Evolutionary conservation across 2,329 filamentous ascomycete genomes (phyloP).

Genomic region (Anthostomella pinea): DNA sequence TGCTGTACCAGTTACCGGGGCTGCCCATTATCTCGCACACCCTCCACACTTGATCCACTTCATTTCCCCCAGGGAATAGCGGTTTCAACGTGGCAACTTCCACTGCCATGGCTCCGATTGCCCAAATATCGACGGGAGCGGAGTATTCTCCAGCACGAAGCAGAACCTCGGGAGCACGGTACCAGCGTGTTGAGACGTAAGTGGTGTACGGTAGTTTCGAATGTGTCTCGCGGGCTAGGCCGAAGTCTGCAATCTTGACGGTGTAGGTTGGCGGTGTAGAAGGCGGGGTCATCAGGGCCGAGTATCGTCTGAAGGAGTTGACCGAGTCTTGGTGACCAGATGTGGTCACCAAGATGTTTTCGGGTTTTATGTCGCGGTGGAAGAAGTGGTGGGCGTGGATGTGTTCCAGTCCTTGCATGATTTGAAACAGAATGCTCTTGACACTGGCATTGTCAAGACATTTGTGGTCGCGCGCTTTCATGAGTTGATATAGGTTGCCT

Average conservation of each 20-base stretch:
- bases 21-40: conserved; percentile 99
- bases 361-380: conserved; percentile 97
- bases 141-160: conserved; percentile 95
- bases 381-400: conserved; percentile 98
- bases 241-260: conserved; percentile 98
- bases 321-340: conserved; percentile 77
- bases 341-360: conserved; percentile 96
- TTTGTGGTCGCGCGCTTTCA: conserved; percentile 98
- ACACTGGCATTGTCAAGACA: conserved; percentile 84
- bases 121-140: conserved; percentile 97
- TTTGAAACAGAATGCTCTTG: conserved; percentile 97
- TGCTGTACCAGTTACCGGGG: conserved; percentile 97
- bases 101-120: conserved; percentile 96
- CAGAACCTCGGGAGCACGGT: conserved; percentile 92
- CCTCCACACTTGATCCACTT: conserved; percentile 98
- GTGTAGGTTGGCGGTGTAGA: conserved; percentile 92
- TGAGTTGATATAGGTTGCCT: conserved; percentile 95
- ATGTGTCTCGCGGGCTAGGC: conserved; percentile 93
- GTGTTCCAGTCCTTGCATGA: conserved; percentile 92
- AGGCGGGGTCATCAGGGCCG: conserved; percentile 86
- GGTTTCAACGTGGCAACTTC: conserved; percentile 96
- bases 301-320: conserved; percentile 90
- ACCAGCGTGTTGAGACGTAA: conserved; percentile 98
- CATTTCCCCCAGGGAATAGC: conserved; percentile 93
- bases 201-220: conserved; percentile 96